Evolutionary conservation across 2,329 filamentous ascomycete genomes (phyloP), one percentile per base, ranked within the genome.

Genomic region (Colletotrichum eremochloae): DNA sequence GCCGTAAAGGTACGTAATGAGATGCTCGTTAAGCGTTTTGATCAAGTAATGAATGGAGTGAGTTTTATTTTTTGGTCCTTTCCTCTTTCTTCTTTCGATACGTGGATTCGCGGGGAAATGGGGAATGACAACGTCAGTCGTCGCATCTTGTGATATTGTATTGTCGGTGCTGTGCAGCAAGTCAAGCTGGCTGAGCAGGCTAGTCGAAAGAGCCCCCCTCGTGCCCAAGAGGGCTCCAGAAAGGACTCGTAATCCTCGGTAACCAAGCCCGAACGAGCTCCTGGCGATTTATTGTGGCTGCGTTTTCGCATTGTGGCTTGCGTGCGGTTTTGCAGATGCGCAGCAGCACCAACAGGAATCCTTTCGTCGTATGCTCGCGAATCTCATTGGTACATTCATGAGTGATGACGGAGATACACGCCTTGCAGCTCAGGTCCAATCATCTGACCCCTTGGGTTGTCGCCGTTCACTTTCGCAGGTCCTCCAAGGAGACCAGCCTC

Each of bases 101-200:
- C 69, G 69, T 72, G 69, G 69, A 72, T 72, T 72, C 66, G 69
- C 69, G 69, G 69, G 69, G 69, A 65, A 69, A 55, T 31, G 44
- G 66, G 58, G 52, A 48, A 42, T 40, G 61, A 31, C 60, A 52
- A 68, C 67, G 60, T 57, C 61, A 1, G 8, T 65, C 53, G 31
- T 52, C 46, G 40, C 5, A 52, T 15, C 31, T 38, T 55, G 38
- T 33, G 14, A 5, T 53, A 48, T 48, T 3, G 20, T 29, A 65
- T n/a, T 18, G n/a, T 29, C 1, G 24, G 29, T 33, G 12, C 8
- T 20, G 44, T 33, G 36, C 56, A 38, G 20, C 38, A 38, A 58
- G 33, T 29, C 14, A 38, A 42, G 36, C 29, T 15, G 50, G n/a
- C 20, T 15, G 46, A 4, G 9, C 14, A 15, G 6, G 40, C 40